Base-by-base conservation (phyloP, 2,329 filamentous ascomycete species). In the Fusarium mangiferae region DNA sequence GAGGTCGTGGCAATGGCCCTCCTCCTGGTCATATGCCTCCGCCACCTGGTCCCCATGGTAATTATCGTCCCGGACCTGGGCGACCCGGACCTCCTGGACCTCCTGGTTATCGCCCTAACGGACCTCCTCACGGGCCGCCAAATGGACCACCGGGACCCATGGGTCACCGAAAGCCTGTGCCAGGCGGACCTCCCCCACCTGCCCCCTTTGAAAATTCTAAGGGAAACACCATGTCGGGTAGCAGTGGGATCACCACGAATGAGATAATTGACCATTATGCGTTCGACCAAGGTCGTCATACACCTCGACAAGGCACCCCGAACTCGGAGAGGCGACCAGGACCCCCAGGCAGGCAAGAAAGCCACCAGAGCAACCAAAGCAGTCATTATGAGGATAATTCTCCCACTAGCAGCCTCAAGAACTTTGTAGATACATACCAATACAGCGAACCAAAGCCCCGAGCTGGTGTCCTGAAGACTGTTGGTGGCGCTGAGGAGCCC, bases 391-490 rank as follows among this genome's bases (percentile, higher is more conserved):
- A 93, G 66, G 91, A 93, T 69, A 86, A 88, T 39, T 90, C 90
- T 52, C 86, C 67, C 11, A 52, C 58, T 17, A 60, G 59, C 20
- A 77, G 75, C 33, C 62, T 78, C 24, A 58, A 38, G 49, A 75
- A 78, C 35, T 78, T 78, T 35, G 70, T 77, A 7, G 76, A 75
- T 18, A 75, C 77, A 14, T 72, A 78, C 18, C 70, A 78, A 26
- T 78, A 77, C 30, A 69, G 30, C 12, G 77, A 78, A 58, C 66
- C 76, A 7, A 63, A 54, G 66, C 93, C 93, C 22, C 89, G 96
- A 71, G 92, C 93, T 72, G 95, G 95, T 55, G 91, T 95, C 12
- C 85, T 96, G 80, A 95, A 92, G 80, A 94, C 93, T 4, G 91
- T 95, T 17, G 95, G 94, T 8, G 85, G 85, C n/a, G 77, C 79